phyloP scores from a whole-genome alignment of 306 rosid species.

The Vachellia pachyceras region DNA sequence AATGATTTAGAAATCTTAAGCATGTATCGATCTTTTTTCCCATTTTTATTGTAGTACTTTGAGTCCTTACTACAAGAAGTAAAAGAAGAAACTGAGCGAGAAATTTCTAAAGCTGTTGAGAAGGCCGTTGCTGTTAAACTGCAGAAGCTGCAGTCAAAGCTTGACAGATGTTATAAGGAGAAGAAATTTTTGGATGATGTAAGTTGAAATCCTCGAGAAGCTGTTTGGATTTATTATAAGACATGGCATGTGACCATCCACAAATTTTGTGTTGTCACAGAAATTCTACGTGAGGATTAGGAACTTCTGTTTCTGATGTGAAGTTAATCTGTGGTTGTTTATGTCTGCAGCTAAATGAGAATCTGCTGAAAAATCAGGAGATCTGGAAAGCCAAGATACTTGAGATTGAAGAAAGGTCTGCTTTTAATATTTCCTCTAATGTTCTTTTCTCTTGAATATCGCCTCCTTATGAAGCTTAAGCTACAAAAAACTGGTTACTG shows the following conservation, averaged over 20 bases:
- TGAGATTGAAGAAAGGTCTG: slow-evolving; percentile 81
- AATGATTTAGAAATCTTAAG: neutral
- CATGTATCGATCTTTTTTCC: neutral
- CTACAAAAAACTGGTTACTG: neutral
- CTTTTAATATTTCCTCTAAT: slow-evolving; percentile 6
- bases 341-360: slow-evolving; percentile 84
- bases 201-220: slow-evolving; percentile 37
- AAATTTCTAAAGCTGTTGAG: slow-evolving; percentile 73
- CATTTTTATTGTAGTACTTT: slow-evolving; percentile 69
- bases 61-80: slow-evolving; percentile 89
- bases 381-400: slow-evolving; percentile 72
- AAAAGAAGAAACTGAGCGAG: slow-evolving; percentile 76
- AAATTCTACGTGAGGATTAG: slow-evolving; percentile 12
- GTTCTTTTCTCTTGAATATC: neutral
- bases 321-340: slow-evolving; percentile 32
- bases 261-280: slow-evolving; percentile 23
- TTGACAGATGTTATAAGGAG: slow-evolving; percentile 77
- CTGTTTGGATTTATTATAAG: slow-evolving; percentile 7
- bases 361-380: slow-evolving; percentile 80
- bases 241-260: slow-evolving; percentile 18
- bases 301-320: slow-evolving; percentile 13
- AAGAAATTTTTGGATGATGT: slow-evolving; percentile 86
- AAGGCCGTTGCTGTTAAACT: slow-evolving; percentile 69
- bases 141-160: slow-evolving; percentile 82
- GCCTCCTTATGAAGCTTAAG: neutral